These are phyloP conservation scores for Pythium monospermum DNA, from an alignment of 352 stramenopile species.

Conservation along the genomic window DNA sequence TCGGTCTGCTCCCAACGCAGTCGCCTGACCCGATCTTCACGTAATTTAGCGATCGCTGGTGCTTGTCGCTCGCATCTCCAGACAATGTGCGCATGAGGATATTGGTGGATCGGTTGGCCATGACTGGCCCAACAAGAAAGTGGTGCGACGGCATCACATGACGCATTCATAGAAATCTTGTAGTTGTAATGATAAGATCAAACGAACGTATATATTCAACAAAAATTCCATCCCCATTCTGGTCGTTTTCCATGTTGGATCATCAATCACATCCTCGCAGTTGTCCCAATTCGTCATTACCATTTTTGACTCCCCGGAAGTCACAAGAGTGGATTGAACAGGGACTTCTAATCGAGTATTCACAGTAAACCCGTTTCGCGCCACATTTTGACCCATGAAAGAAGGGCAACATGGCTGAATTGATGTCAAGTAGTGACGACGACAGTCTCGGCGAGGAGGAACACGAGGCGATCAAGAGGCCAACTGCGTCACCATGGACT, in stretches of 20 bases:
- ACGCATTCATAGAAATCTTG: not conserved
- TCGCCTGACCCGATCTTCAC: conserved; percentile 83
- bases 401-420: conserved; percentile 40
- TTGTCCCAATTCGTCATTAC: too few species aligned
- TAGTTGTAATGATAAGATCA: not conserved
- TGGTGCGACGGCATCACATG: too few species aligned
- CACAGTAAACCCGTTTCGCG: conserved; percentile 11
- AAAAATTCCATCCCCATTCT: too few species aligned
- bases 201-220: too few species aligned
- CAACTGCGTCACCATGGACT: not conserved
- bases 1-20: conserved; percentile 96
- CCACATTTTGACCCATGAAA: conserved; percentile 5
- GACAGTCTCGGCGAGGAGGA: conserved; percentile 27
- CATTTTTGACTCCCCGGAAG: conserved; percentile 15
- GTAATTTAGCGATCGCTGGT: conserved; percentile 40
- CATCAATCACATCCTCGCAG: too few species aligned
- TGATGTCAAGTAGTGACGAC: conserved; percentile 64
- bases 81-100: too few species aligned
- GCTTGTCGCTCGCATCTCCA: too few species aligned
- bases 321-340: conserved; percentile 1
- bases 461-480: not conserved
- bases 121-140: too few species aligned
- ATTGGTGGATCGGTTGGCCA: too few species aligned
- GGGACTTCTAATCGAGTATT: conserved; percentile 7
- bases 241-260: too few species aligned